These are phyloP conservation scores for Piromyces finnis DNA, from an alignment of 192 early-diverging fungal species.

Conservation along the genomic window DNA sequence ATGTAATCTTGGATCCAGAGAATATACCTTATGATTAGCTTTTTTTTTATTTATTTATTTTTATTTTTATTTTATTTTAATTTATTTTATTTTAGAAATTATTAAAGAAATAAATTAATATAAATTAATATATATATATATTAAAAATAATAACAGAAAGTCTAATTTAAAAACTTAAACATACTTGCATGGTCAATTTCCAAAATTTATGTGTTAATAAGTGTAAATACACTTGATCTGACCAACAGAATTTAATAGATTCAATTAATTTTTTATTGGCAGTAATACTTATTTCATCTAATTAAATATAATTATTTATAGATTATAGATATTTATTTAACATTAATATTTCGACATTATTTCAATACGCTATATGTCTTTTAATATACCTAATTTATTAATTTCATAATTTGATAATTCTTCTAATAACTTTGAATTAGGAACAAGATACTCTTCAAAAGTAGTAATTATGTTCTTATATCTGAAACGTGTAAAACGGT, in stretches of 20 bases:
- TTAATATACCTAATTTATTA: neutral
- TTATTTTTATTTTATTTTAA: too few species aligned
- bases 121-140: too few species aligned
- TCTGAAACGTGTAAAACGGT: too few species aligned
- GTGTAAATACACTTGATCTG: constrained; percentile 33
- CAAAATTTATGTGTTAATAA: constrained; percentile 33
- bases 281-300: constrained; percentile 2
- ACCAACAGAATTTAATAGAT: constrained; percentile 38
- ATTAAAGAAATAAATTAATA: constrained; percentile 17
- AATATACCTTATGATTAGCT: constrained; percentile 11
- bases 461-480: neutral
- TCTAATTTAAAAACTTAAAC: too few species aligned
- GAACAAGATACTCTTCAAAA: neutral
- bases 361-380: too few species aligned
- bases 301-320: too few species aligned
- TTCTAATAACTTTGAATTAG: neutral
- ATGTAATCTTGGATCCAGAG: constrained; percentile 10
- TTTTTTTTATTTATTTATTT: too few species aligned
- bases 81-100: too few species aligned
- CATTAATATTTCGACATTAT: too few species aligned
- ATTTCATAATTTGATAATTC: neutral
- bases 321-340: too few species aligned
- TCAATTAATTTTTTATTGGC: constrained; percentile 22
- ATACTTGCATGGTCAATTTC: constrained; percentile 37
- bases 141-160: too few species aligned